These are phyloP conservation scores for Kurtzmaniella natalensis DNA, from an alignment of 1,139 yeast genomes.

Conservation along the genomic window DNA sequence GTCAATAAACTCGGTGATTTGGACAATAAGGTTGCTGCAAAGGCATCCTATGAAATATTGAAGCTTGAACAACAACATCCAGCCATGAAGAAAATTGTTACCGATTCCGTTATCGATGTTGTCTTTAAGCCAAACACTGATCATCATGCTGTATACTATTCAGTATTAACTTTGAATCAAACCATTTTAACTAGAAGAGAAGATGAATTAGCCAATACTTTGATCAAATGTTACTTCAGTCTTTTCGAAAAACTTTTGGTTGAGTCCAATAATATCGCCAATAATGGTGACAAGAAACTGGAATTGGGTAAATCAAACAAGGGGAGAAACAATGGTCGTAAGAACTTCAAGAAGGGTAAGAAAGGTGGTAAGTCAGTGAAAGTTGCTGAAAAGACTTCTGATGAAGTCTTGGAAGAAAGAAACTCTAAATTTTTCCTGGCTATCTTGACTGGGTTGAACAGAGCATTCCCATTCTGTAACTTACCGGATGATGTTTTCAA, in stretches of 20 bases:
- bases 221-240: constrained; percentile 81
- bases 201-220: constrained; percentile 69
- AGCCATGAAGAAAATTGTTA: constrained; percentile 82
- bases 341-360: constrained; percentile 47
- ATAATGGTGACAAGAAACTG: constrained; percentile 29
- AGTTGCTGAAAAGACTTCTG: constrained; percentile 58
- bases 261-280: constrained; percentile 46
- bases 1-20: constrained; percentile 92
- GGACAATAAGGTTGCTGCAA: constrained; percentile 87
- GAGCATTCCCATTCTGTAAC: constrained; percentile 91
- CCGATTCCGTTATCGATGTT: constrained; percentile 76
- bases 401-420: constrained; percentile 76
- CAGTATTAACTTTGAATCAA: constrained; percentile 85
- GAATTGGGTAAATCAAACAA: constrained; percentile 39
- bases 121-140: constrained; percentile 74
- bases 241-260: constrained; percentile 79
- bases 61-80: constrained; percentile 91
- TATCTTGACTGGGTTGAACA: constrained; percentile 87
- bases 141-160: constrained; percentile 84
- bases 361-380: constrained; percentile 83
- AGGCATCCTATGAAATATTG: constrained; percentile 76
- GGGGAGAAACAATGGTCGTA: constrained; percentile 53
- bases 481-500: constrained; percentile 71
- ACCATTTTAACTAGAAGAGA: constrained; percentile 81
- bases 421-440: constrained; percentile 85